Evolutionary conservation across 495 filamentous ascomycete species (phyloP).

Genomic region (Penicillium fimorum): DNA sequence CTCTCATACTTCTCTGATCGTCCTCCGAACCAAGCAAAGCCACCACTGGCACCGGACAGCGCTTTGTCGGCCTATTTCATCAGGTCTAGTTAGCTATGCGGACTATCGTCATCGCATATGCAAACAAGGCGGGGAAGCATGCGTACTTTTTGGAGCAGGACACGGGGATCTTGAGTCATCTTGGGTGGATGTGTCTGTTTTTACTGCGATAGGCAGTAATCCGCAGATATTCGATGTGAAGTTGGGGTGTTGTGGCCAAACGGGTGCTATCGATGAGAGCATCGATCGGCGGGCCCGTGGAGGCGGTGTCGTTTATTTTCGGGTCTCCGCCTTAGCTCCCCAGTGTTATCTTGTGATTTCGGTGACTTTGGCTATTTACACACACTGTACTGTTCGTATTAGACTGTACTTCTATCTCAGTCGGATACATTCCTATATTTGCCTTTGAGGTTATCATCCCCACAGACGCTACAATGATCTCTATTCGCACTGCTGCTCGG

Average conservation of each 20-base stretch:
- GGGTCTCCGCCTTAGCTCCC: conserved; percentile 14
- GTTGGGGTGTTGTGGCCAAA: conserved; percentile 12
- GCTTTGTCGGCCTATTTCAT: conserved; percentile 72
- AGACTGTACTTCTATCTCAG: neutral
- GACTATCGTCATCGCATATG: conserved; percentile 29
- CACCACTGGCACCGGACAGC: conserved; percentile 62
- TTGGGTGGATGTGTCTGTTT: conserved; percentile 15
- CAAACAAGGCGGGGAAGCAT: conserved; percentile 16
- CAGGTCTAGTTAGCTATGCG: conserved; percentile 30
- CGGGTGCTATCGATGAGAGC: conserved; percentile 23
- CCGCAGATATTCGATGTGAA: conserved; percentile 9
- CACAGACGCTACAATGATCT: conserved; percentile 13
- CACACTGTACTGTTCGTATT: neutral
- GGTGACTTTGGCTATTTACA: neutral
- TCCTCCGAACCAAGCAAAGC: conserved; percentile 75
- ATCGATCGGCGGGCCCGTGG: conserved; percentile 27
- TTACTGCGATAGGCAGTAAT: conserved; percentile 7
- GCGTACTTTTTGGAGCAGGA: conserved; percentile 56
- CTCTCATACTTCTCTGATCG: conserved; percentile 79
- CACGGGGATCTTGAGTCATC: conserved; percentile 55
- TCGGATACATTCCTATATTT: neutral
- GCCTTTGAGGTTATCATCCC: neutral
- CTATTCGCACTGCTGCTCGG: conserved; percentile 21
- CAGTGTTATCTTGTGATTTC: neutral
- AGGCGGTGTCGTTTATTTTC: conserved; percentile 26